These are phyloP conservation scores for Ogataea dorogensis DNA, from an alignment of 805 yeast genomes.

Conservation along the genomic window DNA sequence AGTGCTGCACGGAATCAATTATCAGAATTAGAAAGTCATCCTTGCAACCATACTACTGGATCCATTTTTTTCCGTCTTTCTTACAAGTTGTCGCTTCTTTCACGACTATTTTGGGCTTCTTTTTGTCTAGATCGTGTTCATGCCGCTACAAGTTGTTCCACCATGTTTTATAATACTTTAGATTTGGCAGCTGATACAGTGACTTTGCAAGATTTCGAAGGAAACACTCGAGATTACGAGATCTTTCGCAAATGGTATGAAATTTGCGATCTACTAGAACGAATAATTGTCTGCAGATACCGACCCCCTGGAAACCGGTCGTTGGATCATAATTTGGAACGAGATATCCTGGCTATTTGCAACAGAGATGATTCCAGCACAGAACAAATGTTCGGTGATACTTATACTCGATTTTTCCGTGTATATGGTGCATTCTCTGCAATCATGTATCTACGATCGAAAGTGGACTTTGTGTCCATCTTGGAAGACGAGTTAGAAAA, in stretches of 20 bases:
- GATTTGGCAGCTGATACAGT: conserved; percentile 30
- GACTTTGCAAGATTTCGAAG: conserved; percentile 27
- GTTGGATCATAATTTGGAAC: conserved; percentile 22
- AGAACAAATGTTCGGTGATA: conserved; percentile 14
- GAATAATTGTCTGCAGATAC: conserved; percentile 26
- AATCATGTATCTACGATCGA: conserved; percentile 29
- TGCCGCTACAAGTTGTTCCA: conserved; percentile 29
- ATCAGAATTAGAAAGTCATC: conserved; percentile 3
- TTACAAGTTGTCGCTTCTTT: conserved; percentile 24
- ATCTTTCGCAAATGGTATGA: conserved; percentile 26
- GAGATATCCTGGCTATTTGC: conserved; percentile 21
- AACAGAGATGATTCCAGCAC: conserved; percentile 3
- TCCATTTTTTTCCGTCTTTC: conserved; percentile 19
- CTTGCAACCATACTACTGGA: conserved; percentile 4
- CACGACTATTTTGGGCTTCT: conserved; percentile 32
- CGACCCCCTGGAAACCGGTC: conserved; percentile 32
- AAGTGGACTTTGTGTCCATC: conserved; percentile 31
- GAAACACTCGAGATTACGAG: conserved; percentile 24
- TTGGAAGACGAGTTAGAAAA: conserved; percentile 19
- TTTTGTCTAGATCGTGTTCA: conserved; percentile 32
- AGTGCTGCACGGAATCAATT: conserved; percentile 26
- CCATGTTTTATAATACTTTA: conserved; percentile 27
- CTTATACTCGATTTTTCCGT: conserved; percentile 17
- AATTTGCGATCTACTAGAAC: conserved; percentile 26
- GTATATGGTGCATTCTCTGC: conserved; percentile 22